Conservation (phyloP, 371 early-diverging fungal genomes). For the Mucor irregularis region DNA sequence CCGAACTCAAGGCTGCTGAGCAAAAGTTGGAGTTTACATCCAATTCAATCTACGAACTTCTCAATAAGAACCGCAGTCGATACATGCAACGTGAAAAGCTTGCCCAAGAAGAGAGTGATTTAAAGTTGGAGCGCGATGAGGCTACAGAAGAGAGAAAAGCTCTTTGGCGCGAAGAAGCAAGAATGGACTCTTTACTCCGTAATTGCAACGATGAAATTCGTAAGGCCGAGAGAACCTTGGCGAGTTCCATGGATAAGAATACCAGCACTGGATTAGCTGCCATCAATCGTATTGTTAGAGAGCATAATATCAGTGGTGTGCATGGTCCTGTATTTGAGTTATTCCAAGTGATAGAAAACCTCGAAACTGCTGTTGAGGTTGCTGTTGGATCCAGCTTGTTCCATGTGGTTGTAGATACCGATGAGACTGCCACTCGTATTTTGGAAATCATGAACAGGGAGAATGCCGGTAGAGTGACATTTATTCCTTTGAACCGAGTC, state of each 20-base stretch:
- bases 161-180: slow-evolving; percentile 92
- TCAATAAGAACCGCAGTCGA: slow-evolving; percentile 42
- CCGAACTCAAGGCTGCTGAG: slow-evolving; percentile 26
- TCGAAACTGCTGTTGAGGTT: slow-evolving; percentile 88
- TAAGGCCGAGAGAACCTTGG: slow-evolving; percentile 72
- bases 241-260: slow-evolving; percentile 78
- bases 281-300: slow-evolving; percentile 65
- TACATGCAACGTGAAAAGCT: slow-evolving; percentile 36
- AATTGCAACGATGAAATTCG: slow-evolving; percentile 74
- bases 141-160: slow-evolving; percentile 77
- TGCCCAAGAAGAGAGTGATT: slow-evolving; percentile 24
- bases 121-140: slow-evolving; percentile 54
- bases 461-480: slow-evolving; percentile 89
- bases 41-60: slow-evolving; percentile 43
- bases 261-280: slow-evolving; percentile 76
- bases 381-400: slow-evolving; percentile 91
- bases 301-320: slow-evolving; percentile 70
- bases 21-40: slow-evolving; percentile 27
- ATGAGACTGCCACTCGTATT: slow-evolving; percentile 83
- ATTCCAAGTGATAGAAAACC: slow-evolving; percentile 84
- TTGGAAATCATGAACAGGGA: slow-evolving; percentile 75
- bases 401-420: slow-evolving; percentile 97
- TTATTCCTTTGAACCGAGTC: slow-evolving; percentile 96
- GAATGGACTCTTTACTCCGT: slow-evolving; percentile 66
- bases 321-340: slow-evolving; percentile 94